Evolutionary conservation across 2,329 filamentous ascomycete species (phyloP).

Genomic region (Mycosphaerella arachidis): DNA sequence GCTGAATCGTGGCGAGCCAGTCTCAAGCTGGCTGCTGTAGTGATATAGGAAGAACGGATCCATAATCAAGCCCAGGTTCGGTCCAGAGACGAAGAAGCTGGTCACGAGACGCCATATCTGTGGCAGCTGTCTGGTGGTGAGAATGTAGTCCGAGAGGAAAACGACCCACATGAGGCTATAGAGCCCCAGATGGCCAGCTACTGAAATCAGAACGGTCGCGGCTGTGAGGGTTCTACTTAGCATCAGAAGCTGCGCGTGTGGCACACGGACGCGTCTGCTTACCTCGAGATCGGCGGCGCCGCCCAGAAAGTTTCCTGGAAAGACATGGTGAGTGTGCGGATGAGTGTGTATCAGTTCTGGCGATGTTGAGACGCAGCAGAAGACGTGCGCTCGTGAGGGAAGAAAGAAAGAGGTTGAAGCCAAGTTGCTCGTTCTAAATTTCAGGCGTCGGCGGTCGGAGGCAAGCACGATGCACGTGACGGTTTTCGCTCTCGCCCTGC

Average conservation of each 20-base stretch:
- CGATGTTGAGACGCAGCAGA: conserved; percentile 1
- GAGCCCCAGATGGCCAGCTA: conserved; percentile 56
- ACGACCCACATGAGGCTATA: conserved; percentile 50
- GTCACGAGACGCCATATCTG: conserved; percentile 58
- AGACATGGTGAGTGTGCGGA: conserved; percentile 15
- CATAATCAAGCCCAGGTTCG: conserved; percentile 56
- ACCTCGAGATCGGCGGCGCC: conserved; percentile 64
- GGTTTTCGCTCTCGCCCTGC: not conserved
- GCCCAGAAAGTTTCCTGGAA: conserved; percentile 44
- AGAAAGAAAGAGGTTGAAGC: not conserved
- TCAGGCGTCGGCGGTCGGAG: not conserved
- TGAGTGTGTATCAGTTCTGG: conserved; percentile 1
- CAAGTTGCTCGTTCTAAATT: conserved; percentile 3
- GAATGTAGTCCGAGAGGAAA: conserved; percentile 46
- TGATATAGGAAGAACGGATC: conserved; percentile 76
- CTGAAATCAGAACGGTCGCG: conserved; percentile 58
- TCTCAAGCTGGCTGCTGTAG: conserved; percentile 72
- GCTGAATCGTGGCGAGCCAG: conserved; percentile 64
- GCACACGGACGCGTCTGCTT: conserved; percentile 28
- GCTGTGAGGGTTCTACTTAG: conserved; percentile 64
- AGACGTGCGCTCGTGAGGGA: not conserved
- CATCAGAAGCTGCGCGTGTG: conserved; percentile 39
- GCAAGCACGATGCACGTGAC: not conserved
- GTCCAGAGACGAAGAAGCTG: conserved; percentile 56
- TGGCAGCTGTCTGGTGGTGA: conserved; percentile 53